Percentiles rank a stretch among this genome's conserved stretches.
phyloP scores from a whole-genome alignment of 116 monocot species.

The Cymodocea nodosa region DNA sequence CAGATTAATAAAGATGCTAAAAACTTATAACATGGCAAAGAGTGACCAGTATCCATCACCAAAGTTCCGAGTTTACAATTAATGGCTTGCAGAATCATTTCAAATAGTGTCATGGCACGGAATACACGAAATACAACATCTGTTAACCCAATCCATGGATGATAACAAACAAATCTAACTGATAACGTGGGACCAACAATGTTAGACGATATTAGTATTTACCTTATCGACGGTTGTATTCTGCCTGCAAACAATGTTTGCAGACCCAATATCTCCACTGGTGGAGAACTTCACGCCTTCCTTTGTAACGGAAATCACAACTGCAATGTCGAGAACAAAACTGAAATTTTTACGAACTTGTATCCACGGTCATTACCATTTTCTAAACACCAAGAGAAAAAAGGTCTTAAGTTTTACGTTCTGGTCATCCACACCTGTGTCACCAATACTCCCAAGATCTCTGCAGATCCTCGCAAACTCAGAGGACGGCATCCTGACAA shows the following conservation, averaged over 20 bases:
- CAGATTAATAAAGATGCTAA: too few species aligned
- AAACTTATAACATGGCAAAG: too few species aligned
- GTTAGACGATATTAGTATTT: background rate
- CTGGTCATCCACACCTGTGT: slow-evolving; percentile 27
- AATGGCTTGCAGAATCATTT: too few species aligned
- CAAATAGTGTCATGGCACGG: too few species aligned
- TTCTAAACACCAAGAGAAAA: background rate
- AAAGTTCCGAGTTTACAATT: too few species aligned
- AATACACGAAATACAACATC: too few species aligned
- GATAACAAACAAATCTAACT: too few species aligned
- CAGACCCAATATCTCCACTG: slow-evolving; percentile 78
- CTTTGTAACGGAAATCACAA: slow-evolving; percentile 72
- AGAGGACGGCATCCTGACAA: slow-evolving; percentile 58
- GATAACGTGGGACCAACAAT: too few species aligned
- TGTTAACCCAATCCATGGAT: too few species aligned
- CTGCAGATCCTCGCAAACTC: slow-evolving; percentile 74
- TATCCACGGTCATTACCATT: background rate
- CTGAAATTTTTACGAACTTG: background rate
- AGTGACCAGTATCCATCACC: too few species aligned
- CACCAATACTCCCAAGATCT: slow-evolving; percentile 71
- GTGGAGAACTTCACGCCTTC: slow-evolving; percentile 88
- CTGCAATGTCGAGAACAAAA: slow-evolving; percentile 12
- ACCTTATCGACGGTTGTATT: slow-evolving; percentile 93
- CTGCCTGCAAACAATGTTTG: slow-evolving; percentile 90
- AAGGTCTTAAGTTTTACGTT: background rate